These are phyloP conservation scores for Wickerhamomyces sp. DNA, from an alignment of 1,139 yeast species.

Conservation along the genomic window DNA sequence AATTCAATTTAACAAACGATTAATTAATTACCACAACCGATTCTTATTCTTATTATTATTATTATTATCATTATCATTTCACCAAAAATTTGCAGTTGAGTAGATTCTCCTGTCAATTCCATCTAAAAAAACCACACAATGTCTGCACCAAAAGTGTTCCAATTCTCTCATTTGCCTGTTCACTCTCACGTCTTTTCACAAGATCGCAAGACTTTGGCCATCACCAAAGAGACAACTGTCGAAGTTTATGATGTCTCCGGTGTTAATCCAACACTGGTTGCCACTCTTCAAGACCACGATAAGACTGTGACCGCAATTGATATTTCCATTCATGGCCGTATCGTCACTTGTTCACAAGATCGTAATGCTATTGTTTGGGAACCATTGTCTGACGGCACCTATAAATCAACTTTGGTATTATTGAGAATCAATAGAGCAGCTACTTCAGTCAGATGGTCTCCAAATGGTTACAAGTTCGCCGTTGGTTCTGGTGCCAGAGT, in stretches of 20 bases:
- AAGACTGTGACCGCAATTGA: conserved; percentile 94
- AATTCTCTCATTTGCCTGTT: conserved; percentile 79
- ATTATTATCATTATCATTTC: not conserved
- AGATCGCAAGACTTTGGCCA: conserved; percentile 66
- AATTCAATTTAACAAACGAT: not conserved
- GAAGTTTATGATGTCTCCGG: conserved; percentile 63
- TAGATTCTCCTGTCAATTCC: conserved; percentile 16
- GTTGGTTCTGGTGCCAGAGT: conserved; percentile 95
- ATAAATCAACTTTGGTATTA: conserved; percentile 88
- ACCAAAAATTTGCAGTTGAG: conserved; percentile 17
- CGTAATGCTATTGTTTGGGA: conserved; percentile 98
- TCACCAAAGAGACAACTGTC: conserved; percentile 73
- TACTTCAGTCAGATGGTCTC: conserved; percentile 91
- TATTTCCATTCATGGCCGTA: conserved; percentile 81
- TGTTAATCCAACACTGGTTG: conserved; percentile 40
- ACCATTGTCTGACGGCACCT: conserved; percentile 53
- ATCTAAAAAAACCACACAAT: not conserved
- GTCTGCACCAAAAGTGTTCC: conserved; percentile 34
- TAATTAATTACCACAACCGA: not conserved
- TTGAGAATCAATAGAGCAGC: conserved; percentile 94
- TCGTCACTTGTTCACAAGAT: conserved; percentile 97
- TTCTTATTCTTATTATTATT: not conserved
- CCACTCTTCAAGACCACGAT: conserved; percentile 80
- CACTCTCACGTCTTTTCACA: conserved; percentile 86
- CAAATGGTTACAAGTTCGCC: conserved; percentile 89